Evolutionary conservation across 2,329 filamentous ascomycete genomes (phyloP).

Genomic region (Tolypocladium sp.): DNA sequence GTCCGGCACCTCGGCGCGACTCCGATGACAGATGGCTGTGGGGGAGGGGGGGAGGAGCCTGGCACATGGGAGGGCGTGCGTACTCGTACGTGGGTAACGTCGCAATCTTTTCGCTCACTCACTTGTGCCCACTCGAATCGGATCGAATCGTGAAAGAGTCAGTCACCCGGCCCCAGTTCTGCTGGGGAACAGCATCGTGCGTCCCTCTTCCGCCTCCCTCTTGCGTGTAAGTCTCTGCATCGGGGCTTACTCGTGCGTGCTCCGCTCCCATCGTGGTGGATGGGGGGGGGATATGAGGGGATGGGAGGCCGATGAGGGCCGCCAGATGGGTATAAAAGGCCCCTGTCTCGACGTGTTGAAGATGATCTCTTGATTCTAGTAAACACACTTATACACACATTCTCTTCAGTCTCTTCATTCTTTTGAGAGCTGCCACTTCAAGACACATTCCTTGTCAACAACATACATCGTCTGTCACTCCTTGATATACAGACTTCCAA

Average conservation of each 20-base stretch:
- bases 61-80: neutral
- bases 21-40: neutral
- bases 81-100: neutral
- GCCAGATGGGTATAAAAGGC: neutral
- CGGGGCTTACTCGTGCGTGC: neutral
- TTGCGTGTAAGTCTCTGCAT: neutral
- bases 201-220: neutral
- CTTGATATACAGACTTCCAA: neutral
- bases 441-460: neutral
- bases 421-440: neutral
- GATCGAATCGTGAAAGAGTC: neutral
- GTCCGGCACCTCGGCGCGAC: neutral
- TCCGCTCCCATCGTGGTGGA: neutral
- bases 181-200: neutral
- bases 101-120: neutral
- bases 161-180: neutral
- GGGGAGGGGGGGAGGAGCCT: neutral
- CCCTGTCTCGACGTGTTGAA: neutral
- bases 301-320: neutral
- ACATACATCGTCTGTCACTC: no score
- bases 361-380: neutral
- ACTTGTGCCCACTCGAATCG: neutral
- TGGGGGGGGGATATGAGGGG: neutral
- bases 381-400: neutral
- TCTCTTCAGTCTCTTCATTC: neutral